Percentiles rank a stretch among this genome's conserved stretches.
These are phyloP conservation scores for Fagus sylvatica DNA, from an alignment of 306 rosid genomes.

Conservation along the genomic window DNA sequence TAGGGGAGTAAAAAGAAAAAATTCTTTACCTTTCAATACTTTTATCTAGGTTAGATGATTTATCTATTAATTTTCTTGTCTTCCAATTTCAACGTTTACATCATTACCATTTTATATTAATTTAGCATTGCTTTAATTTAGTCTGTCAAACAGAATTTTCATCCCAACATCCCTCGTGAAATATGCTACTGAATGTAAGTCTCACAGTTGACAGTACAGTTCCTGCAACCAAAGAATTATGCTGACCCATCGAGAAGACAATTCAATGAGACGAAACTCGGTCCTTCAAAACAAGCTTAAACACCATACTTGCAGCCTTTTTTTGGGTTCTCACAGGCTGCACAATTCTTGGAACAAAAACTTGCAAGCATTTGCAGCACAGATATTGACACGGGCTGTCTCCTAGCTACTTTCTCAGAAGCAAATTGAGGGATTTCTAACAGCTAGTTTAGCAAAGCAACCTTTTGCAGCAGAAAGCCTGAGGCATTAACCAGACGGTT, in stretches of 20 bases:
- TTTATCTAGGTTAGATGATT: too few species aligned
- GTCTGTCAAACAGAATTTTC: neutral
- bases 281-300: neutral
- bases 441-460: conserved; percentile 19
- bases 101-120: too few species aligned
- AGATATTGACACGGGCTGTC: neutral
- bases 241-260: conserved; percentile 36
- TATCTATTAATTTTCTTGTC: too few species aligned
- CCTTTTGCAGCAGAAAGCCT: conserved; percentile 16
- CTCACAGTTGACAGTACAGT: neutral
- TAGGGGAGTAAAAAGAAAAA: too few species aligned
- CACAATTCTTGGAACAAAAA: too few species aligned
- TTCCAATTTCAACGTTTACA: neutral
- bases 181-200: neutral
- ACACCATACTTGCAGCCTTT: conserved; percentile 15
- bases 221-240: conserved; percentile 21
- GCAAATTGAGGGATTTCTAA: conserved; percentile 8
- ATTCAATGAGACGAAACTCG: conserved; percentile 24
- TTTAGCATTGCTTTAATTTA: neutral
- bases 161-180: neutral
- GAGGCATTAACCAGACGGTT: neutral
- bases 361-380: too few species aligned
- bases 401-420: conserved; percentile 19
- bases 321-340: neutral
- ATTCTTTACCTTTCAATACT: too few species aligned